Evolutionary conservation across 2,329 filamentous ascomycete genomes (phyloP).

Genomic region (Colletotrichum eremochloae): DNA sequence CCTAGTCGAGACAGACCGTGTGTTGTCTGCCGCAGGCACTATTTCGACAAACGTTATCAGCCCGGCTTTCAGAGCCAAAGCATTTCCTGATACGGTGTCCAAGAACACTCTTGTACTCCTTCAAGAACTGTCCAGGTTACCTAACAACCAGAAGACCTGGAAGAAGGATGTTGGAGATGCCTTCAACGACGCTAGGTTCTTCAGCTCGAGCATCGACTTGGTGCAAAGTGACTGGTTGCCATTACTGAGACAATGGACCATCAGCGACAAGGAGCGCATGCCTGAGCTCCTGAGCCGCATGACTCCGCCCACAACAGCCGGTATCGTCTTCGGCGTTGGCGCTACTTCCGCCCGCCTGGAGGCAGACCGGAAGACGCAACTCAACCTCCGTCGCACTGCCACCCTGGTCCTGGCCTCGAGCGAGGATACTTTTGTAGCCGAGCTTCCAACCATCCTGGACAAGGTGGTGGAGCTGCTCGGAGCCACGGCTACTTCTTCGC

Average conservation of each 20-base stretch:
- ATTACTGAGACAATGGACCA: constrained; percentile 84
- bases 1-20: constrained; percentile 86
- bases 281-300: constrained; percentile 84
- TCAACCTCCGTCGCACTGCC: constrained; percentile 87
- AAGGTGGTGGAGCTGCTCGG: constrained; percentile 88
- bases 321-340: constrained; percentile 98
- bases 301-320: constrained; percentile 88
- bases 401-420: constrained; percentile 82
- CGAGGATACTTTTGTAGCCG: constrained; percentile 83
- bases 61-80: constrained; percentile 84
- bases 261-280: constrained; percentile 90
- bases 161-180: constrained; percentile 93
- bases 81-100: constrained; percentile 88
- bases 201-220: constrained; percentile 75
- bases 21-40: constrained; percentile 80
- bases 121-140: constrained; percentile 80
- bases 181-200: constrained; percentile 91
- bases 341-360: constrained; percentile 94
- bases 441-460: constrained; percentile 80
- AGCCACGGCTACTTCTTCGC: constrained; percentile 89
- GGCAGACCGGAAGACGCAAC: constrained; percentile 91
- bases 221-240: constrained; percentile 84
- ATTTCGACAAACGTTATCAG: constrained; percentile 88
- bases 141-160: constrained; percentile 88
- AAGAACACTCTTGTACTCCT: constrained; percentile 79